phyloP scores from a whole-genome alignment of 2,329 filamentous ascomycete genomes.

The Coniella lustricola region DNA sequence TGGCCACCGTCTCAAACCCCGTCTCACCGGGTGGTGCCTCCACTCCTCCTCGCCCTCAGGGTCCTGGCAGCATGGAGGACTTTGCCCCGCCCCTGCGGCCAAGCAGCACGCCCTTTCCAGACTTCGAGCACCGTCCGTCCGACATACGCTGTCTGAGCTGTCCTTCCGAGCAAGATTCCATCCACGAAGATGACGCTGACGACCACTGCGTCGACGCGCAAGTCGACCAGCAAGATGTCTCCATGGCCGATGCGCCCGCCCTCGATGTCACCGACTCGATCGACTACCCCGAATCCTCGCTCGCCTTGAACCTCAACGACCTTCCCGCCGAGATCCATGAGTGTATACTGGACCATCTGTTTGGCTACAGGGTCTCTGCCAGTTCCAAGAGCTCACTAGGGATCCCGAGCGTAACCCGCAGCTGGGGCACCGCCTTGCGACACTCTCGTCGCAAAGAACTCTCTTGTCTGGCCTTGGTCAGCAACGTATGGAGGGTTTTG shows the following conservation, averaged over 20 bases:
- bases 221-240: too few relatives aligned
- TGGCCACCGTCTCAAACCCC: constrained; percentile 44
- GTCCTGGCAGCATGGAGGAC: constrained; percentile 32
- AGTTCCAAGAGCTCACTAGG: constrained; percentile 49
- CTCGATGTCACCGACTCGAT: constrained; percentile 17
- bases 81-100: constrained; percentile 46
- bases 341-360: constrained; percentile 62
- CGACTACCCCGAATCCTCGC: constrained; percentile 3
- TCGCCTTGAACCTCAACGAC: constrained; percentile 36
- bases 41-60: constrained; percentile 43
- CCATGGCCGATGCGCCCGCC: background rate
- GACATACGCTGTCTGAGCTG: constrained; percentile 35
- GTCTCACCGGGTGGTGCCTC: constrained; percentile 48
- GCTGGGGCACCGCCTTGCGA: constrained; percentile 58
- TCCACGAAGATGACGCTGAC: constrained; percentile 22
- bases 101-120: constrained; percentile 54
- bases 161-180: constrained; percentile 25
- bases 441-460: constrained; percentile 62
- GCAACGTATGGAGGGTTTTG: constrained; percentile 55
- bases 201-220: constrained; percentile 7
- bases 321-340: constrained; percentile 67
- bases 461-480: constrained; percentile 58
- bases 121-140: constrained; percentile 42
- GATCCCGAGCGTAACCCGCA: constrained; percentile 46
- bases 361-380: constrained; percentile 60